Evolutionary conservation across 2,329 filamentous ascomycete species (phyloP).

Genomic region (Exophiala phaeomuriformis): DNA sequence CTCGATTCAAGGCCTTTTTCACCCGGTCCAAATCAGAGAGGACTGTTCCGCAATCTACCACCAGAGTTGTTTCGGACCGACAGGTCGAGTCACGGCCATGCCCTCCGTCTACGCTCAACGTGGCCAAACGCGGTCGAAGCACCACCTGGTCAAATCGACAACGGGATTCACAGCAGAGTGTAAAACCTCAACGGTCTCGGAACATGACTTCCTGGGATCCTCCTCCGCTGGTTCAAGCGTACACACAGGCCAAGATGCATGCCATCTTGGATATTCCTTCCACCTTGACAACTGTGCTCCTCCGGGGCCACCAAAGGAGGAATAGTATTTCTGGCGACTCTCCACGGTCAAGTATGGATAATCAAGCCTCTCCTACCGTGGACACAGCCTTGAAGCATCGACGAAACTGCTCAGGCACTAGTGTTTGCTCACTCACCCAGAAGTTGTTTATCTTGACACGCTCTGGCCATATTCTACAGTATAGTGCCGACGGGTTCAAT

Average conservation of each 20-base stretch:
- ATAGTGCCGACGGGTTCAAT: constrained; percentile 38
- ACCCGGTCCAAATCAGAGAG: constrained; percentile 16
- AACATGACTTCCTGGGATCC: constrained; percentile 49
- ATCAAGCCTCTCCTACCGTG: constrained; percentile 31
- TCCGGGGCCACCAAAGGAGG: constrained; percentile 57
- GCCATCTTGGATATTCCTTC: constrained; percentile 58
- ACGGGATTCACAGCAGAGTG: background rate
- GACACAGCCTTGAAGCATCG: constrained; percentile 31
- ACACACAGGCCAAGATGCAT: constrained; percentile 73
- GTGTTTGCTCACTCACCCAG: constrained; percentile 33
- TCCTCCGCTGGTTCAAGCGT: constrained; percentile 78
- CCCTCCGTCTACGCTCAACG: background rate
- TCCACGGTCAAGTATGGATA: constrained; percentile 4
- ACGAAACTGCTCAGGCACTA: constrained; percentile 33
- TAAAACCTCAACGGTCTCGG: constrained; percentile 1
- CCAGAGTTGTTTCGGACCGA: background rate
- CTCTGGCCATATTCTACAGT: constrained; percentile 42
- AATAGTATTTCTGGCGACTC: constrained; percentile 18
- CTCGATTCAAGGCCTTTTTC: constrained; percentile 19
- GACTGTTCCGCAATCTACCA: constrained; percentile 1
- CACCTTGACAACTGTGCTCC: constrained; percentile 43
- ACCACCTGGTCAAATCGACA: constrained; percentile 10
- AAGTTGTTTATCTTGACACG: constrained; percentile 42
- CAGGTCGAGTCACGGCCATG: background rate
- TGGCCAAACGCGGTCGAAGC: constrained; percentile 2